These are phyloP conservation scores for Fomitopsis pinicola DNA, from an alignment of 1,284 basidiomycete species.

Conservation along the genomic window DNA sequence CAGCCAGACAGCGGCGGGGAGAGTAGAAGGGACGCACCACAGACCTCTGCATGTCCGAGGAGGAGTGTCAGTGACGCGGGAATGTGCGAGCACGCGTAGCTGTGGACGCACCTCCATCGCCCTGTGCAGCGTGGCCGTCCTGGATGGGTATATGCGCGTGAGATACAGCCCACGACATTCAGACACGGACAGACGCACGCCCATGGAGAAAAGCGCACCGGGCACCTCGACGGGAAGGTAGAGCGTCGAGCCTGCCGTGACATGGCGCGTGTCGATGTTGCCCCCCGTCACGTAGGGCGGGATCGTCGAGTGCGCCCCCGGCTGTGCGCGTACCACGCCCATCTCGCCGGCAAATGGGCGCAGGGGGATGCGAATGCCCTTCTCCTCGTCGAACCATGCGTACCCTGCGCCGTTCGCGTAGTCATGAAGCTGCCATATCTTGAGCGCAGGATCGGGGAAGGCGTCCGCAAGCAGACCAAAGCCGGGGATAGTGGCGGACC, in stretches of 20 bases:
- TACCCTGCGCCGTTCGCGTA: conserved; percentile 26
- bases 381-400: conserved; percentile 45
- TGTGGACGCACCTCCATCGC: conserved; percentile 49
- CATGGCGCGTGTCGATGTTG: conserved; percentile 56
- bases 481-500: conserved; percentile 54
- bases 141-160: conserved; percentile 17
- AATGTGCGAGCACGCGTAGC: not conserved
- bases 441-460: conserved; percentile 44
- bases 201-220: conserved; percentile 57
- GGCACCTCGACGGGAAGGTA: conserved; percentile 57
- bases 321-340: conserved; percentile 54
- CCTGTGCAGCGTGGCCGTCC: conserved; percentile 65
- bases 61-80: not conserved
- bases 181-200: conserved; percentile 33
- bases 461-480: conserved; percentile 57
- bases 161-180: not conserved
- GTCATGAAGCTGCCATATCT: conserved; percentile 45
- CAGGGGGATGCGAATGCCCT: conserved; percentile 43
- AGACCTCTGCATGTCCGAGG: conserved; percentile 38
- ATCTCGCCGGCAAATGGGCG: conserved; percentile 60
- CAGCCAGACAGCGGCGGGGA: not conserved
- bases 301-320: conserved; percentile 54
- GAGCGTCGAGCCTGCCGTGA: conserved; percentile 47
- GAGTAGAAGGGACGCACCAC: conserved; percentile 34
- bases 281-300: conserved; percentile 60